These are phyloP conservation scores for Acrodontium crateriforme DNA, from an alignment of 2,329 filamentous ascomycete genomes.

Conservation along the genomic window DNA sequence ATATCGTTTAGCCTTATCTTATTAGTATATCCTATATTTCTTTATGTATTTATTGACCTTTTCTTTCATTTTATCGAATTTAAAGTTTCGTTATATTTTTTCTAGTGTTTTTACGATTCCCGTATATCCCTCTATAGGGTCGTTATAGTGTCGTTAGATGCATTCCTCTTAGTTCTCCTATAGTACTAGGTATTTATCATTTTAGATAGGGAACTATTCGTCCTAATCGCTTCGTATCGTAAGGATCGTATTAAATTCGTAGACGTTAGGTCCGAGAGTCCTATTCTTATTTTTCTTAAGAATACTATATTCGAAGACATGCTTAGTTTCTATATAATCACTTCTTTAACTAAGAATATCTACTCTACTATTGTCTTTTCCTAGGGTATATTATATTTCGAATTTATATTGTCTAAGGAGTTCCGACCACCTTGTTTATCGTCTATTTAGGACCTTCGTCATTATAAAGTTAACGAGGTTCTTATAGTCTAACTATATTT, in stretches of 20 bases:
- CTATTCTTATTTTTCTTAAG: too few relatives aligned
- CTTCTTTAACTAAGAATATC: not conserved
- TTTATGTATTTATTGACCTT: constrained; percentile 4
- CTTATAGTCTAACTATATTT: too few relatives aligned
- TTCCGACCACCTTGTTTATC: too few relatives aligned
- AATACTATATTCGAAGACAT: not conserved
- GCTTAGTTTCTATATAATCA: constrained; percentile 2
- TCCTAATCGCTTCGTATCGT: too few relatives aligned
- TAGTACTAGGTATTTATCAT: too few relatives aligned
- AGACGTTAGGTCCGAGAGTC: too few relatives aligned
- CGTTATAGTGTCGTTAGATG: constrained; percentile 6
- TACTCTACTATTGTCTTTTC: constrained; percentile 1
- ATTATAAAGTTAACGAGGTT: constrained; percentile 22
- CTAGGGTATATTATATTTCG: constrained; percentile 2
- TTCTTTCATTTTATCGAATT: constrained; percentile 3
- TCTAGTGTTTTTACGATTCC: constrained; percentile 3
- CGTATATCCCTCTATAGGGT: constrained; percentile 3
- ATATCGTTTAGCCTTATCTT: constrained; percentile 5
- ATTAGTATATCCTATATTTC: constrained; percentile 2
- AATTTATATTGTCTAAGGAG: too few relatives aligned
- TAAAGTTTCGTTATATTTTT: constrained; percentile 3
- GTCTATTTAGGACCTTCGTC: constrained; percentile 16
- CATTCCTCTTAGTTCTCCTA: too few relatives aligned
- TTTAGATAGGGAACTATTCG: too few relatives aligned
- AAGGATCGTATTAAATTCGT: too few relatives aligned